A percentile compares a stretch with the other conserved stretches of the same genome.
Conservation (phyloP, 345 rosid species). For the Boechera retrofracta region DNA sequence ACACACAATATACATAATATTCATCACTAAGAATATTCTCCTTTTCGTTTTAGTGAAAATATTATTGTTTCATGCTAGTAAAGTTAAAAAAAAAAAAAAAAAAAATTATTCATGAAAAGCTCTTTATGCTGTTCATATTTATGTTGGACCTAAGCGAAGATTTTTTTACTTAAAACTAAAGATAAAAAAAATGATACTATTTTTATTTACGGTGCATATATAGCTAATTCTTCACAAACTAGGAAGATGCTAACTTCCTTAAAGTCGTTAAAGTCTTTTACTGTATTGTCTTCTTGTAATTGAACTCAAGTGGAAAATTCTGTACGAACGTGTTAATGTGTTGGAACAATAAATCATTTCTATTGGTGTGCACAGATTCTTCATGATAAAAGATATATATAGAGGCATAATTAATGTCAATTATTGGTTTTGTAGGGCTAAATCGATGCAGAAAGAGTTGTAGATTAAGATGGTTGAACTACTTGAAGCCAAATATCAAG, state of each 20-base stretch:
- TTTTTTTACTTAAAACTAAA: not conserved
- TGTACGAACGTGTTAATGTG: not conserved
- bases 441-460: slow-evolving; percentile 74
- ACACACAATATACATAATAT: not conserved
- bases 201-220: not conserved
- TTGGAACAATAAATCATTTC: not conserved
- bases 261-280: not conserved
- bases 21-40: not conserved
- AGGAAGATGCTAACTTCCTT: not conserved
- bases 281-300: not conserved
- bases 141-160: not conserved
- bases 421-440: slow-evolving; percentile 48
- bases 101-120: not conserved
- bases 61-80: not conserved
- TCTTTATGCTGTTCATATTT: not conserved
- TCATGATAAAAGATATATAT: not conserved
- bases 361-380: slow-evolving; percentile 23
- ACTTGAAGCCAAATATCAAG: slow-evolving; percentile 61
- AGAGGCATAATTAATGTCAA: not conserved
- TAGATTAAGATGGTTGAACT: slow-evolving; percentile 69
- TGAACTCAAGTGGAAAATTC: not conserved
- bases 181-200: not conserved
- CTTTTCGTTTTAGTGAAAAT: not conserved
- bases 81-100: too few relatives aligned
- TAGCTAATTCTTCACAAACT: not conserved